A percentile compares a stretch with the other conserved stretches of the same genome.
phyloP scores from a whole-genome alignment of 169 alveolate species.

The Cystoisospora suis region DNA sequence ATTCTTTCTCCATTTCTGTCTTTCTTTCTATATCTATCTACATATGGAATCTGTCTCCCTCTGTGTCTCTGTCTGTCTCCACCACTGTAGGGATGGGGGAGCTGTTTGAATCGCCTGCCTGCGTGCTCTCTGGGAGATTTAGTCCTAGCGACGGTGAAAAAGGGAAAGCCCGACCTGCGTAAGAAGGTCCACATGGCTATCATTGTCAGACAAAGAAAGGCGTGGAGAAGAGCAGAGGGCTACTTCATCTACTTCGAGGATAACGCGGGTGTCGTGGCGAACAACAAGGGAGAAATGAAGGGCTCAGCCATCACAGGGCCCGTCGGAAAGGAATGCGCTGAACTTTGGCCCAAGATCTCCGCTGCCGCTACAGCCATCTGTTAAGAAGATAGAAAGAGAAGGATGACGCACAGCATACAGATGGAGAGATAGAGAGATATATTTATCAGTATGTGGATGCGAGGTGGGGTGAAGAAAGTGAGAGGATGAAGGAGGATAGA shows the following conservation, averaged over 20 bases:
- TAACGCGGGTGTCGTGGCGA: conserved; percentile 99
- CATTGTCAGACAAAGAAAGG: conserved; percentile 97
- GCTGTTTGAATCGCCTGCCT: conserved; percentile 97
- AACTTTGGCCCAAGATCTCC: conserved; percentile 99
- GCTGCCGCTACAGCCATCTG: conserved; percentile 98
- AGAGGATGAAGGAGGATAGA: neutral
- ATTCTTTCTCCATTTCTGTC: no score
- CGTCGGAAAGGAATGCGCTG: conserved; percentile 99
- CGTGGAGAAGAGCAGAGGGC: conserved; percentile 99
- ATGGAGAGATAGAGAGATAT: no score
- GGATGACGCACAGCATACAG: no score
- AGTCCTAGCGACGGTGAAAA: conserved; percentile 97
- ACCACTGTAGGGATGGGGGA: conserved; percentile 89
- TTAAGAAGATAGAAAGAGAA: conserved; percentile 82
- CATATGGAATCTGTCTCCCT: no score
- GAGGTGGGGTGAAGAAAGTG: no score
- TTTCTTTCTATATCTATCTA: no score
- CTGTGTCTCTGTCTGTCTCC: no score
- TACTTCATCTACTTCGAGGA: conserved; percentile 97
- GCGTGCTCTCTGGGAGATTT: conserved; percentile 99
- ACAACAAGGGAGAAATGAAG: conserved; percentile 99
- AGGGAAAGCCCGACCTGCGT: conserved; percentile 98
- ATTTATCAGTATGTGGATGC: no score
- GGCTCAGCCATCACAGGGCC: conserved; percentile 99
- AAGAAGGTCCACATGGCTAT: conserved; percentile 98